Base-by-base conservation (phyloP, 176 grass and related monocot genomes). In the Echinochloa phyllopogon region DNA sequence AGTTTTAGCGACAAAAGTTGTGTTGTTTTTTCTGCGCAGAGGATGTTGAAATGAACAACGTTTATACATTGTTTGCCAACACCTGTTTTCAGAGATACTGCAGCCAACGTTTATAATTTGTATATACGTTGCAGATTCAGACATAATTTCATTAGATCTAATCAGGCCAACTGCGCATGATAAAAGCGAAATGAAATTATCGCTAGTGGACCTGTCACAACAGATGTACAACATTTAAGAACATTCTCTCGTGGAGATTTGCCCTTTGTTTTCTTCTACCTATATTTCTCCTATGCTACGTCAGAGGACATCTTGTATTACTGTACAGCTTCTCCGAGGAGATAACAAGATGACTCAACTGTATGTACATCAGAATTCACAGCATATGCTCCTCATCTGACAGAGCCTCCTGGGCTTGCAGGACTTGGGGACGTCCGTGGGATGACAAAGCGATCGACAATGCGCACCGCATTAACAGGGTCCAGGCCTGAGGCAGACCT, bases 361-460 rank as follows among this genome's bases (percentile, higher is more conserved):
- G 49, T 87, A 87, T 86, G 36, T 87, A 87, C 58, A 67, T 59
- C 4, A 78, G 44, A 69, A 68, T 25, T 18, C 14, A 55, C 50
- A 53, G 25, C n/a, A 66, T 41, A 66, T 41, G 50, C 40, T 12
- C 16, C 48, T 83, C 80, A 83, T 25, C 18, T 57, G 64, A 45
- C 25, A 13, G n/a, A 10, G 15, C 17, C 75, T 24, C 17, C 75
- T 24, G 84, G 40, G 6, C 3, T 44, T 23, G 20, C 61, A 39
- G 75, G 74, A 16, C 76, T 81, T 39, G 75, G 8, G 3, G 58
- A 74, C 23, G 89, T 85, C 78, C 85, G 81, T 70, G 89, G 72
- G 77, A 99, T 91, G 66, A 99, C 87, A 74, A 99, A 99, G 55
- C 79, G 85, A 42, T 99, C 96, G 0, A 96, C 74, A 38, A 99